Conservation (phyloP, 2,329 filamentous ascomycete genomes). For the Hypomyces perniciosus region DNA sequence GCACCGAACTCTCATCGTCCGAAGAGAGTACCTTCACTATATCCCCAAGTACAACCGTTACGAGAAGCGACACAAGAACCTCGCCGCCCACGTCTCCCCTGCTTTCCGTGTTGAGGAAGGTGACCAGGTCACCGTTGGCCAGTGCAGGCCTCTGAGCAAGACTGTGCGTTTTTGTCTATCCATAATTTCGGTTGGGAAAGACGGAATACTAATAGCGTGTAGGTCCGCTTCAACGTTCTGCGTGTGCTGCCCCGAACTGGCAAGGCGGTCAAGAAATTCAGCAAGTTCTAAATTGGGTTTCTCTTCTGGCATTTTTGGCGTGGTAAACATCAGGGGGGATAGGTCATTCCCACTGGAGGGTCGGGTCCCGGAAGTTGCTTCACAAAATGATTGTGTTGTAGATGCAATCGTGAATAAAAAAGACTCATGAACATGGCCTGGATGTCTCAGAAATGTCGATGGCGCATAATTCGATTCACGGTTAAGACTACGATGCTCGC, state of each 20-base stretch:
- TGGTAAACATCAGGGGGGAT: constrained; percentile 41
- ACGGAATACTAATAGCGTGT: constrained; percentile 20
- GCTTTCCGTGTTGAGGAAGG: constrained; percentile 99
- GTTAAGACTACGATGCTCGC: neutral
- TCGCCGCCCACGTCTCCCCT: constrained; percentile 96
- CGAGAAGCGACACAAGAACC: constrained; percentile 99
- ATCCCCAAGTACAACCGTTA: constrained; percentile 99
- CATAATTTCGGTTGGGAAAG: no score
- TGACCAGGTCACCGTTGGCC: constrained; percentile 98
- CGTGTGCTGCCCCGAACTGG: constrained; percentile 95
- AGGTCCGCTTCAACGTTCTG: constrained; percentile 99
- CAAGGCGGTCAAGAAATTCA: constrained; percentile 96
- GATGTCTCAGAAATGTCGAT: constrained; percentile 10
- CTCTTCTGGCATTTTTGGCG: constrained; percentile 50
- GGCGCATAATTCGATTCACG: constrained; percentile 13
- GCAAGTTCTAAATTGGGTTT: constrained; percentile 80
- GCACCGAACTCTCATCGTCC: constrained; percentile 99
- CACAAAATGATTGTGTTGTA: constrained; percentile 40
- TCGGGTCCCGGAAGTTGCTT: constrained; percentile 37
- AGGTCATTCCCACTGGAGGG: constrained; percentile 32
- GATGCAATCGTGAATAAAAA: constrained; percentile 39
- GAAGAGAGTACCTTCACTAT: constrained; percentile 99
- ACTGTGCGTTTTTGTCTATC: constrained; percentile 63
- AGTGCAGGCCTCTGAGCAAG: constrained; percentile 99
- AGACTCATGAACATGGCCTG: constrained; percentile 35